Evolutionary conservation across 2,329 filamentous ascomycete genomes (phyloP), one percentile per base, ranked within the genome.

Genomic region (Cytospora paraplurivora): DNA sequence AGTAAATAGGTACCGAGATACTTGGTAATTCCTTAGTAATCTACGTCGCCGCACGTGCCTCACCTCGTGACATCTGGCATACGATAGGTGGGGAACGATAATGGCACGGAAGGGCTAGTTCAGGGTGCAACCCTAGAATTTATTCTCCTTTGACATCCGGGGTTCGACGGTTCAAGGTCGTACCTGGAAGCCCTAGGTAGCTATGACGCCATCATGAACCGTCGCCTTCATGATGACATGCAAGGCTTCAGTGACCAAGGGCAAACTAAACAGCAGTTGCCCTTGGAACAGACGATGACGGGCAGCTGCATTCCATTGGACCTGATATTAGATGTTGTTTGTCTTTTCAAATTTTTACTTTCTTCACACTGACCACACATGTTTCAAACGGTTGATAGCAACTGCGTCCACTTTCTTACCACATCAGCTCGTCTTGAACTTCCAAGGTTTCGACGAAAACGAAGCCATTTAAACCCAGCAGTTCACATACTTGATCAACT

Each of bases 171-270:
- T 44, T n/a, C 17, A n/a, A 44, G 10, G 17, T 17, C 19, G 44
- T 13, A 15, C 37, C 11, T 12, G 44, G 44, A 7, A 21, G 41
- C 4, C 27, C 27, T 27, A 27, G 27, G 27, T 47, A 47, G n/a
- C 44, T 47, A 47, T 47, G 44, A 47, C 44, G 44, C 44, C 44
- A 47, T 47, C n/a, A 19, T 47, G 17, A 47, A 47, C 44, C 44
- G n/a, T 19, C n/a, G 41, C 44, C 44, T 47, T 47, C 44, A 47
- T 47, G n/a, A 47, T 47, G 44, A 47, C 44, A 44, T 44, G n/a
- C n/a, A 47, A 10, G 44, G 44, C 44, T 47, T 47, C 44, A 47
- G 13, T 19, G 17, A 21, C 21, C 17, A 47, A 17, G 41, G 41
- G n/a, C n/a, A 19, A 27, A 27, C 27, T 27, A 27, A 27, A 27